Conservation (phyloP, 2,329 filamentous ascomycete species). For the Pyrenochaeta sp. region DNA sequence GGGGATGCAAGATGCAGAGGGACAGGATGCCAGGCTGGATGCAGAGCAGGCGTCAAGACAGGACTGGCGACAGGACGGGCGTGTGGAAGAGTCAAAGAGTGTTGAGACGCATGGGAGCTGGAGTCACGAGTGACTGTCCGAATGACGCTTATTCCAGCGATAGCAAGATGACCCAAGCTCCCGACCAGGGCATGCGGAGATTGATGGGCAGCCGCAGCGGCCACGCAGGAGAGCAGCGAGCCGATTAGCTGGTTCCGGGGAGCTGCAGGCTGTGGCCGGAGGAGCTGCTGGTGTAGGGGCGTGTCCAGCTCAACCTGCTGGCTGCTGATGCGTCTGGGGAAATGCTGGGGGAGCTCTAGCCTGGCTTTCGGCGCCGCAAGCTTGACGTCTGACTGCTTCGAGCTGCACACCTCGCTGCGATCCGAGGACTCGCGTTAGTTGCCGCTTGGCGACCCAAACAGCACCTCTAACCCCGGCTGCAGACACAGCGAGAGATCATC, state of each 20-base stretch:
- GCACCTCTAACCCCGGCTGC: neutral
- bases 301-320: slow-evolving; percentile 21
- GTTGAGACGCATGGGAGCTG: slow-evolving; percentile 27
- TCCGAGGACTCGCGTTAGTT: slow-evolving; percentile 19
- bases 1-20: slow-evolving; percentile 17
- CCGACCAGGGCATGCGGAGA: slow-evolving; percentile 18
- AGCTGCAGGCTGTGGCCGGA: slow-evolving; percentile 22
- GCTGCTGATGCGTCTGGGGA: slow-evolving; percentile 32
- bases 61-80: slow-evolving; percentile 11
- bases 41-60: slow-evolving; percentile 2
- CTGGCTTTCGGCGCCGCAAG: slow-evolving; percentile 14
- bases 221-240: slow-evolving; percentile 6
- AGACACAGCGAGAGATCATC: neutral
- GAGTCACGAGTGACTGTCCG: slow-evolving; percentile 46
- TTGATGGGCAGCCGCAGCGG: slow-evolving; percentile 20
- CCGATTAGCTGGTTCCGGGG: slow-evolving; percentile 14
- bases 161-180: slow-evolving; percentile 34
- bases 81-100: slow-evolving; percentile 31
- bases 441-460: slow-evolving; percentile 5
- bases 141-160: slow-evolving; percentile 42
- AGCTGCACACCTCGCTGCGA: slow-evolving; percentile 15
- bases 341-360: no score
- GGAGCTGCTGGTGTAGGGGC: slow-evolving; percentile 17
- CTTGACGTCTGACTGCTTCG: slow-evolving; percentile 12
- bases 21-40: neutral